Evolutionary conservation across 2,329 filamentous ascomycete genomes (phyloP), one percentile per base, ranked within the genome.

Genomic region (Metarhizium brunneum): DNA sequence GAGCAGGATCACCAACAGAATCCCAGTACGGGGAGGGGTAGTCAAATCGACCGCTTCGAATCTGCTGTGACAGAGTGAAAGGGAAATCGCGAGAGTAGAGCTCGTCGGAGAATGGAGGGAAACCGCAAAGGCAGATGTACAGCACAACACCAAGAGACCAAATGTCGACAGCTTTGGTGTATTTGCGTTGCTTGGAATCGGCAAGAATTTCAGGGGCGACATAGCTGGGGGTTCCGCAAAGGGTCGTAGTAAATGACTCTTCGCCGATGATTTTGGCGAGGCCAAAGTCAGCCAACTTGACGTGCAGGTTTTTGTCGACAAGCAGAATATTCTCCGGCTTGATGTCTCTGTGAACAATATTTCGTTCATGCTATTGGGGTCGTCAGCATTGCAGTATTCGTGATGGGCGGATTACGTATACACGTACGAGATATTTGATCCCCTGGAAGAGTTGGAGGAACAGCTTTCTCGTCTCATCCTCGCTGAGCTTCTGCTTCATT

Each of bases 261-360:
- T 99, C 94, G 59, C 95, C 95, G 61, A 99, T 96, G 61, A 99
- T 97, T 73, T 99, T 99, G 47, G 94, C 92, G 42, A 99, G 80
- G 49, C 94, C 94, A 71, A 99, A 99, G 71, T 99, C 94, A 20
- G 92, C 94, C 58, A 99, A 75, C 73, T 99, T 99, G 60, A 96
- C 86, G 57, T 86, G 85, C 32, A 96, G 74, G 38, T 94, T 80
- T 65, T 90, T 90, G 71, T 96, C 90, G 5, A 87, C 84, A 40
- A 99, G 76, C 8, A 99, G 75, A 38, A 99, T 97, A 65, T 97
- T 97, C 68, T 97, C 92, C 0, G 92, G 92, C 71, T 96, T 97
- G 73, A 99, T 96, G 64, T 99, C 94, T 56, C 94, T 87, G 69
- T 99, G 94, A 5, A 97, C 92, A 69, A 99, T 95, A 64, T 94